These are phyloP conservation scores for Pseudoneurospora amorphoporcata DNA, from an alignment of 495 filamentous ascomycete genomes.

Conservation along the genomic window DNA sequence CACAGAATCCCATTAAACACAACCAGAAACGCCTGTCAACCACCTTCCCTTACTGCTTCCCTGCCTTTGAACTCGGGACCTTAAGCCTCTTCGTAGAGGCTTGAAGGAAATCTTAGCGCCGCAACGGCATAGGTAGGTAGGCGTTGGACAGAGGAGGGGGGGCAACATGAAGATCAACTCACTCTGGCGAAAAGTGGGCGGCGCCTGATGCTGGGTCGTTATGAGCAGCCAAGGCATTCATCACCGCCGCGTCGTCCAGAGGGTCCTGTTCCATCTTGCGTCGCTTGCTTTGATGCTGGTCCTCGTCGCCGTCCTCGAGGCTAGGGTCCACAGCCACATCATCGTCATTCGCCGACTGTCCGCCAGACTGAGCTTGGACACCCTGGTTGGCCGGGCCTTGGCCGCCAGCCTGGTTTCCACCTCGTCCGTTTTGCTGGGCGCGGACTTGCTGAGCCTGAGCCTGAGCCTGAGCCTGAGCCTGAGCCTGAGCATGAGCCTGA, in stretches of 20 bases:
- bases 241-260: conserved; percentile 30
- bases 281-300: conserved; percentile 8
- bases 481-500: background rate
- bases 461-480: background rate
- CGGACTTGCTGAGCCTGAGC: background rate
- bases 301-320: conserved; percentile 18
- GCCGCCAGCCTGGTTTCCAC: background rate
- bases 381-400: background rate
- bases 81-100: conserved; percentile 27
- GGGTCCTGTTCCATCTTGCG: conserved; percentile 2
- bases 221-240: conserved; percentile 28
- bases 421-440: background rate
- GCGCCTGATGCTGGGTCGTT: conserved; percentile 20
- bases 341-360: conserved; percentile 6
- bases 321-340: conserved; percentile 23
- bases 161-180: conserved; percentile 6
- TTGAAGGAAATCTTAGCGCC: conserved; percentile 2
- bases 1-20: background rate
- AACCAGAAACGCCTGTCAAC: background rate
- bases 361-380: conserved; percentile 4
- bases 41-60: background rate
- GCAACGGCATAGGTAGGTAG: background rate
- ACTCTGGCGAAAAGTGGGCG: conserved; percentile 30
- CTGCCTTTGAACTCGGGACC: background rate
- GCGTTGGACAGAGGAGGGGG: background rate